Evolutionary conservation across 805 yeast species (phyloP).

Genomic region (Candida mattraensis): DNA sequence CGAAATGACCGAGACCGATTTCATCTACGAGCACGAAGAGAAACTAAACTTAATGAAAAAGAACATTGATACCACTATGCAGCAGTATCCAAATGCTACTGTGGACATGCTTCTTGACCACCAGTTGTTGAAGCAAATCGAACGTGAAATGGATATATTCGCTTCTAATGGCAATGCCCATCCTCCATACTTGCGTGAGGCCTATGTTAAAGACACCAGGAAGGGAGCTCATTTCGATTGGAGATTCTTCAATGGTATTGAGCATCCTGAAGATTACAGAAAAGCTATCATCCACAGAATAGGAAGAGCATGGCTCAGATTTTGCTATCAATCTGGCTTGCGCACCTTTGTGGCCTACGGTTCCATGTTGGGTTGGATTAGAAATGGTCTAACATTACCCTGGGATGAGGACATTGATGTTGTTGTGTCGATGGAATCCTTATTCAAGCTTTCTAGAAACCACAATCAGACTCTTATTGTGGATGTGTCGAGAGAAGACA

Average conservation of each 20-base stretch:
- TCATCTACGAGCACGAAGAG: slow-evolving; percentile 25
- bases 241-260: slow-evolving; percentile 51
- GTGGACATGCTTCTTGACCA: slow-evolving; percentile 20
- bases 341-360: slow-evolving; percentile 70
- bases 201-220: slow-evolving; percentile 21
- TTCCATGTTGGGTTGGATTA: slow-evolving; percentile 59
- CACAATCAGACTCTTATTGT: slow-evolving; percentile 50
- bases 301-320: slow-evolving; percentile 52
- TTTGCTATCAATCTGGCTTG: slow-evolving; percentile 44
- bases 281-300: slow-evolving; percentile 45
- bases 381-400: slow-evolving; percentile 62
- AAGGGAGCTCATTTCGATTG: slow-evolving; percentile 49
- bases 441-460: slow-evolving; percentile 45
- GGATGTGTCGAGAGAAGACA: slow-evolving; percentile 34
- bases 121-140: slow-evolving; percentile 18
- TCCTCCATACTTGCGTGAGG: slow-evolving; percentile 40
- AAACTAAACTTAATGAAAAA: slow-evolving; percentile 18
- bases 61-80: slow-evolving; percentile 2
- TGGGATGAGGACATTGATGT: slow-evolving; percentile 72
- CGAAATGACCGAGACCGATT: slow-evolving; percentile 23
- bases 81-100: slow-evolving; percentile 6
- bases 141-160: slow-evolving; percentile 17
- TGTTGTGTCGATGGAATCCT: slow-evolving; percentile 53
- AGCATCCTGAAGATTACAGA: slow-evolving; percentile 40
- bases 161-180: slow-evolving; percentile 9